These are phyloP conservation scores for Biscutella laevigata DNA, from an alignment of 441 rosid species.

Conservation along the genomic window DNA sequence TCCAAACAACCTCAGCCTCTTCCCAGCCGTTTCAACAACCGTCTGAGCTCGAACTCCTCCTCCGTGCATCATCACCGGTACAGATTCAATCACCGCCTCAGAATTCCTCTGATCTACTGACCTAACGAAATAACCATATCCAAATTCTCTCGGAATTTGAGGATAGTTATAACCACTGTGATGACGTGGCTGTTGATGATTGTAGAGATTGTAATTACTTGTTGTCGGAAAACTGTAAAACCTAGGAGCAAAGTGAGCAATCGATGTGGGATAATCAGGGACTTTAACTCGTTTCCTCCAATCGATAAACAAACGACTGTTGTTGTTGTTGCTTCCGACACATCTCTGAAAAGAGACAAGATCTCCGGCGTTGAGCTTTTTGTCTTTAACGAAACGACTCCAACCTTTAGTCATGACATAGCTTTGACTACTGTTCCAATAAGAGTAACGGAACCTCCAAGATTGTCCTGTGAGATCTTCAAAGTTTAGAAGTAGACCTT, in stretches of 20 bases:
- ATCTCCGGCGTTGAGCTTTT: slow-evolving; percentile 87
- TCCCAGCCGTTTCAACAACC: slow-evolving; percentile 27
- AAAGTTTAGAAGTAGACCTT: slow-evolving; percentile 74
- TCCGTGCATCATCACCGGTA: slow-evolving; percentile 25
- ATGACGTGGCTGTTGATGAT: slow-evolving; percentile 21
- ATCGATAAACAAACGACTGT: slow-evolving; percentile 58
- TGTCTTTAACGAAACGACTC: slow-evolving; percentile 99
- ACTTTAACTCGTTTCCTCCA: slow-evolving; percentile 73
- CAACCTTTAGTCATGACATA: slow-evolving; percentile 98
- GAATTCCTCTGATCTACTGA: slow-evolving; percentile 27
- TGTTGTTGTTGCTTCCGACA: no score
- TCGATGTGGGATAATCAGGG: slow-evolving; percentile 35
- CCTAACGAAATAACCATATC: slow-evolving; percentile 36
- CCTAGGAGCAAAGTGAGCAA: slow-evolving; percentile 43
- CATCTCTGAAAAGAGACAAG: slow-evolving; percentile 81
- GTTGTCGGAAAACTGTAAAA: slow-evolving; percentile 38
- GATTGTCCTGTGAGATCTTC: slow-evolving; percentile 76
- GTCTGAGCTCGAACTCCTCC: slow-evolving; percentile 14
- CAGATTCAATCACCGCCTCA: slow-evolving; percentile 27
- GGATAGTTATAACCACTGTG: slow-evolving; percentile 4
- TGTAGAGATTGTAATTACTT: slow-evolving; percentile 19
- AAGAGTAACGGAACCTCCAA: slow-evolving; percentile 92
- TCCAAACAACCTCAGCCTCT: slow-evolving; percentile 54
- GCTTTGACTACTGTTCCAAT: slow-evolving; percentile 98
- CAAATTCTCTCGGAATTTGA: slow-evolving; percentile 24